These are phyloP conservation scores for Talaromyces sp. DNA, from an alignment of 2,329 filamentous ascomycete genomes.

Conservation along the genomic window DNA sequence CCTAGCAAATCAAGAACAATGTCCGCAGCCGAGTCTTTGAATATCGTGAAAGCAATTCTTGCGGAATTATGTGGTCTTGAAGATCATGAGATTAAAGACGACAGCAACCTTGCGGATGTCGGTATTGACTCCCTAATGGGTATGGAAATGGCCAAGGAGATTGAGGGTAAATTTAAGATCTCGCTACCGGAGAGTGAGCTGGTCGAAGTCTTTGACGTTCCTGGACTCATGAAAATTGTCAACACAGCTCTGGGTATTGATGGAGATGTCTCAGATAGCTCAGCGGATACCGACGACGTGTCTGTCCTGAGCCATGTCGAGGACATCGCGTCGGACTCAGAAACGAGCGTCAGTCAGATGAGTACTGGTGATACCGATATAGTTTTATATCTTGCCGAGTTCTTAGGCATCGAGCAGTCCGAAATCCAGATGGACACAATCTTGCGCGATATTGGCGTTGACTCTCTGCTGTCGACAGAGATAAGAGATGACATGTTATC, in stretches of 20 bases:
- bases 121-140: slow-evolving; percentile 49
- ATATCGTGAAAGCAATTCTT: not conserved
- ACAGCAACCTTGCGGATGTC: slow-evolving; percentile 34
- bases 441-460: not conserved
- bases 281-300: not conserved
- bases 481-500: not conserved
- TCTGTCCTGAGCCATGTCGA: not conserved
- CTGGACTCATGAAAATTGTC: not conserved
- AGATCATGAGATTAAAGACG: slow-evolving; percentile 34
- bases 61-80: not conserved
- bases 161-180: slow-evolving; percentile 31
- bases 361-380: not conserved
- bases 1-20: not conserved
- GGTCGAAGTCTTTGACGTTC: not conserved
- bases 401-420: not conserved
- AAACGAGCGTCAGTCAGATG: not conserved
- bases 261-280: not conserved
- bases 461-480: not conserved
- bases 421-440: not conserved
- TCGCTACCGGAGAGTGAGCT: slow-evolving; percentile 22
- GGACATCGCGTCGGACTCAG: not conserved
- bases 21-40: not conserved
- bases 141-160: slow-evolving; percentile 47
- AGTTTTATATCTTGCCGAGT: not conserved
- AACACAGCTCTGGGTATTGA: not conserved